phyloP scores from a whole-genome alignment of 441 rosid species.

The Eutrema salsugineum region DNA sequence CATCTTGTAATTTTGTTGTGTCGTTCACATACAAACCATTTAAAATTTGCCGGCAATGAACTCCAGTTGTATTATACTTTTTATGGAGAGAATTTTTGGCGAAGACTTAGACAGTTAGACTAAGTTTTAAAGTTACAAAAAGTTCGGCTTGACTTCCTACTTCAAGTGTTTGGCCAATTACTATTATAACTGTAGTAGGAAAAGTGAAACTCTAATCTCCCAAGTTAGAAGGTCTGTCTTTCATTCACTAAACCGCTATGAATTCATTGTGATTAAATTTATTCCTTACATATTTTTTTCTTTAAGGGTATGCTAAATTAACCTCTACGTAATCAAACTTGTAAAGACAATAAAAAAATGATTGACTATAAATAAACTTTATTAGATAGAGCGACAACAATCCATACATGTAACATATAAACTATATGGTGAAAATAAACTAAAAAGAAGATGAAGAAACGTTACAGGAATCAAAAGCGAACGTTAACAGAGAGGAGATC shows the following conservation, averaged over 20 bases:
- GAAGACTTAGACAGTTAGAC: no score
- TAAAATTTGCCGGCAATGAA: no score
- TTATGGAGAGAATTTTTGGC: no score
- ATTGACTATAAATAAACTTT: constrained; percentile 18
- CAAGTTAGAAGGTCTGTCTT: no score
- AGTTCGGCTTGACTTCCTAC: no score
- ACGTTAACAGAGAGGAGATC: constrained; percentile 81
- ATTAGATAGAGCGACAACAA: constrained; percentile 10
- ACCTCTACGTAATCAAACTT: not conserved
- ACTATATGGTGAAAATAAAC: constrained; percentile 23
- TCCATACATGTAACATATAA: constrained; percentile 29
- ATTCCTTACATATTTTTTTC: not conserved
- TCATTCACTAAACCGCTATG: not conserved
- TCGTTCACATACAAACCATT: no score
- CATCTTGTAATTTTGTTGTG: no score
- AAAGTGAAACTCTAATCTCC: no score
- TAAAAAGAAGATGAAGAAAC: not conserved
- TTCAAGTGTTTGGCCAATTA: no score
- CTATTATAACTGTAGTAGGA: no score
- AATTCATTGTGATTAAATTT: not conserved
- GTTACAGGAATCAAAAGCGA: not conserved
- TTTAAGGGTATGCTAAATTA: not conserved
- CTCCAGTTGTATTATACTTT: no score
- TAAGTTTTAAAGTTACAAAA: no score
- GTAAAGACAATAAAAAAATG: not conserved